phyloP scores from a whole-genome alignment of 352 stramenopile genomes.

The Globisporangium echinulatum region DNA sequence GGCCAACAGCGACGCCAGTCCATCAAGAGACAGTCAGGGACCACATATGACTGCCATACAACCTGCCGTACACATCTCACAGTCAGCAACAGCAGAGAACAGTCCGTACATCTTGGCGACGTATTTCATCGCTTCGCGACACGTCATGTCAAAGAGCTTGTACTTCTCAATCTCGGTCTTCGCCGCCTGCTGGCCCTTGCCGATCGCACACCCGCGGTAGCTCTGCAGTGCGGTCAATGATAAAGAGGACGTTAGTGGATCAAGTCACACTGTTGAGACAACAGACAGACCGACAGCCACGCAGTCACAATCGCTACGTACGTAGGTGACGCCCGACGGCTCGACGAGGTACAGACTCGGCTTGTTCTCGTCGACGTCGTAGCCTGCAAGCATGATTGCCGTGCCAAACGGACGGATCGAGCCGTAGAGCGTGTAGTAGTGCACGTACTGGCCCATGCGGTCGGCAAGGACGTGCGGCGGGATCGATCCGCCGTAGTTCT shows the following conservation, averaged over 20 bases:
- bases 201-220: constrained; percentile 95
- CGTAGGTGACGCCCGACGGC: constrained; percentile 87
- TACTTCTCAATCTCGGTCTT: constrained; percentile 99
- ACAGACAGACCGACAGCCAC: not conserved
- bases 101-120: constrained; percentile 94
- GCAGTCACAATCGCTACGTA: constrained; percentile 24
- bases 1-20: not conserved
- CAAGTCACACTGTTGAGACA: not conserved
- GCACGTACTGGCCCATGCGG: constrained; percentile 94
- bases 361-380: constrained; percentile 92
- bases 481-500: constrained; percentile 94
- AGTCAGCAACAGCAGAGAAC: not conserved
- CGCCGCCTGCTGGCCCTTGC: constrained; percentile 96
- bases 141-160: constrained; percentile 92
- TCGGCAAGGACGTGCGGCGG: constrained; percentile 91
- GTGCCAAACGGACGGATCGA: constrained; percentile 96
- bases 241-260: no score
- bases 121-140: constrained; percentile 96
- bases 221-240: constrained; percentile 45
- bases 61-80: not conserved
- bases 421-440: constrained; percentile 99
- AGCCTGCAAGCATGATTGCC: constrained; percentile 93
- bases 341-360: constrained; percentile 90
- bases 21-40: not conserved
- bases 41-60: not conserved